These are phyloP conservation scores for Triadica sebifera DNA, from an alignment of 345 rosid genomes.

Conservation along the genomic window DNA sequence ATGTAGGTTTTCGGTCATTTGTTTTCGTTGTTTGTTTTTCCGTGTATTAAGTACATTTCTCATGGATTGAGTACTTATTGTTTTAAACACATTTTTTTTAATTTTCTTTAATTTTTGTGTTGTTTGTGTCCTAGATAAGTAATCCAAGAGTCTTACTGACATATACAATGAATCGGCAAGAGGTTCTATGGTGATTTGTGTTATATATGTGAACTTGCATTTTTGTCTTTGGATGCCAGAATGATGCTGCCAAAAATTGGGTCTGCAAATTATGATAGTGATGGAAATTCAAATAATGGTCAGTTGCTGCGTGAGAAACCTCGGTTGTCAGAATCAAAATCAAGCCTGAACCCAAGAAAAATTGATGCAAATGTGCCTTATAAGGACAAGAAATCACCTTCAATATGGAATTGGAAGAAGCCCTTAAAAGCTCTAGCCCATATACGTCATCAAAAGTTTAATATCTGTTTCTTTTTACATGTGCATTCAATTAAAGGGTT, in stretches of 20 bases:
- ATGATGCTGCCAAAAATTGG: constrained; percentile 44
- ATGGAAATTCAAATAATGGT: constrained; percentile 39
- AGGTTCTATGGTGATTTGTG: constrained; percentile 17
- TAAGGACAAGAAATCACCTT: constrained; percentile 49
- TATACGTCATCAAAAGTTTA: constrained; percentile 50
- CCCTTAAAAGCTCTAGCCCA: constrained; percentile 72
- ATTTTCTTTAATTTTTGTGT: not conserved
- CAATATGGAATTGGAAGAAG: constrained; percentile 76
- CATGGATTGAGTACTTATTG: not conserved
- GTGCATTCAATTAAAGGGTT: constrained; percentile 78
- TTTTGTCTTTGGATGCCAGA: constrained; percentile 21
- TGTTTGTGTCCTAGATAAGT: not conserved
- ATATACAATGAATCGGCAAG: not conserved
- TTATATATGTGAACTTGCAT: constrained; percentile 2
- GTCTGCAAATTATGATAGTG: constrained; percentile 23
- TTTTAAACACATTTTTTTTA: constrained; percentile 4
- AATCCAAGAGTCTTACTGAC: constrained; percentile 11
- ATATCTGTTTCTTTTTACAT: constrained; percentile 64
- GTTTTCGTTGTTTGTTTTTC: not conserved
- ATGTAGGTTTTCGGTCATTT: not conserved
- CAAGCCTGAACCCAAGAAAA: constrained; percentile 22
- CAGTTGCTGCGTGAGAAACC: constrained; percentile 53
- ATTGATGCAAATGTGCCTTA: constrained; percentile 18
- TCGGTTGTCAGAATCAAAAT: constrained; percentile 28
- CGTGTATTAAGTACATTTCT: constrained; percentile 14